Base-by-base conservation (phyloP, 164 flowering plant genomes). In the Vitis cinerea region DNA sequence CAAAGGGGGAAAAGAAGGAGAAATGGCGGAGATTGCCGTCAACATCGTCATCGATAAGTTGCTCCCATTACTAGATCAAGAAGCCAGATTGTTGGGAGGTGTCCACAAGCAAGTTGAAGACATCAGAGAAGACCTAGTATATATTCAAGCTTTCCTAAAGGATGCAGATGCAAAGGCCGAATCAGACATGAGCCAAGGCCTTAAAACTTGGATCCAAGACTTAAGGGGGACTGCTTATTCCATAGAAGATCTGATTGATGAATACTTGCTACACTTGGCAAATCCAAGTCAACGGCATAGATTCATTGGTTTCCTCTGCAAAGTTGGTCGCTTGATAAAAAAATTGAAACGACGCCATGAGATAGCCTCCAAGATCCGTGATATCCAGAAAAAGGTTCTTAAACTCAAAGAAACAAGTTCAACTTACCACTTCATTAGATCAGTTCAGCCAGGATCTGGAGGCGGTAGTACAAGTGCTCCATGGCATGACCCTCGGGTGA, bases 171-270 rank as follows among this genome's bases (percentile, higher is more conserved):
- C 66, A 13, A 17, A 17, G 17, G 30, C 19, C 11, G 61, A 13
- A 50, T 54, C 19, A 19, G 59, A n/a, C 0, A 17, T 17, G 15
- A 47, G 48, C 29, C 52, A 57, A 11, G 37, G 50, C 11, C 14
- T 68, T 13, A 65, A 55, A n/a, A 57, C 65, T 10, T 66, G 67
- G 67, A 71, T 75, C 2, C 57, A 65, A 30, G 66, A 61, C 27
- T 51, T 74, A 1, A 11, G 60, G 13, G 64, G 48, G 10, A 30
- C 9, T 31, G 63, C 74, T 56, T 50, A 60, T 19, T 10, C 37
- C 53, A 68, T 69, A 1, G 76, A 67, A 67, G 76, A 74, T 50
- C 64, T 50, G 29, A 23, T 74, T 8, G 72, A 70, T 17, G 67
- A 65, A 12, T 75, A 59, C 63, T 17, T 27, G 4, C 55, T 47